Evolutionary conservation across 73 alveolate genomes (phyloP), one percentile per base, ranked within the genome.

Genomic region (Paramecium biaurelia): DNA sequence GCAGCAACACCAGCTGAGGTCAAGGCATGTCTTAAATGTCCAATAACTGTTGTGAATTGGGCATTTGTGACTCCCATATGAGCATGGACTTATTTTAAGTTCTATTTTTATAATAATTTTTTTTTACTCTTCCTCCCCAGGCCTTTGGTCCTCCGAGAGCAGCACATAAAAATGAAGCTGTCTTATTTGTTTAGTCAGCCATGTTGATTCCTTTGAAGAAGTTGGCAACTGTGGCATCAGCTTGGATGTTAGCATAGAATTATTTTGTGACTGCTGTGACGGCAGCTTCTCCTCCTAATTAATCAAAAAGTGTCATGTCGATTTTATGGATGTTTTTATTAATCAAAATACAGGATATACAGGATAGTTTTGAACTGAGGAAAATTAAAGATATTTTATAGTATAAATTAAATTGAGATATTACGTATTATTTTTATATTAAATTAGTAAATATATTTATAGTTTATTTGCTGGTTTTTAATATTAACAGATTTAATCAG

Each of bases 101-200:
- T 35, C 92, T 92, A 85, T 3, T 26, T 28, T 24, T 1, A 53
- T 53, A 18, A 18, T 1, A 30, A 32, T 41, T 0, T 18, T 56
- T 41, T 14, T 18, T 41, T 35, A 68, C 85, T 32, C 49, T 89
- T 0, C 42, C 74, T 42, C 21, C 32, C 82, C 92, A 94, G 30
- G 79, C 94, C 23, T 87, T 41, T 34, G 96, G 89, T 57, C 97
- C 97, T 14, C 97, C 97, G 45, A 76, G 47, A 37, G 95, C 96
- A 37, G 70, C 72, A n/a, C 93, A 72, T 14, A 94, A 41, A 92
- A 94, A 94, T 20, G 76, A 32, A 20, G 86, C 59, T 56, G 93
- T 87, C 89, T 79, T 43, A 41, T 20, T 93, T 41, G 70, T 63
- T 47, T 94, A 72, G 85, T 76, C 90, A 6, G 58, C 86, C 93